Evolutionary conservation across 2,329 filamentous ascomycete genomes (phyloP).

Genomic region (Lojkania enalia): DNA sequence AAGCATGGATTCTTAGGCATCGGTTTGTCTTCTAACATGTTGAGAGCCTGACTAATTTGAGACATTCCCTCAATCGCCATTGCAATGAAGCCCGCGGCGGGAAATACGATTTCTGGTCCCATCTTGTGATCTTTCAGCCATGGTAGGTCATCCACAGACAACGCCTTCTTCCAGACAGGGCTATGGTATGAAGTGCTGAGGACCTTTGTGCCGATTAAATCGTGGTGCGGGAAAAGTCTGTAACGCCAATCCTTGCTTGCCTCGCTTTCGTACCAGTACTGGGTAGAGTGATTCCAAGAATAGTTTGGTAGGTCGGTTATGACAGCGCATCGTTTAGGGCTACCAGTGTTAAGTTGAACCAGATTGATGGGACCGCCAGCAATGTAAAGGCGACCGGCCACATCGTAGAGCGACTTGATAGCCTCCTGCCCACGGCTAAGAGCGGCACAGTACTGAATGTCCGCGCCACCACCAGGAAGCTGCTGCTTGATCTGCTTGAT

Average conservation of each 20-base stretch:
- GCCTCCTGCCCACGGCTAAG: background rate
- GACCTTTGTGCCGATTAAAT: constrained; percentile 11
- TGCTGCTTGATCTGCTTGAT: background rate
- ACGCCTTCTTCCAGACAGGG: constrained; percentile 10
- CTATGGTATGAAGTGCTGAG: constrained; percentile 31
- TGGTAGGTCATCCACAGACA: constrained; percentile 41
- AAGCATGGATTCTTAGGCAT: background rate
- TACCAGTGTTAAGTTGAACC: background rate
- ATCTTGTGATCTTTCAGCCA: constrained; percentile 53
- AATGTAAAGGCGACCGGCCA: background rate
- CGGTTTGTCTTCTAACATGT: background rate
- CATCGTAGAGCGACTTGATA: background rate
- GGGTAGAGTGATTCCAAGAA: constrained; percentile 14
- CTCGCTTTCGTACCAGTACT: constrained; percentile 16
- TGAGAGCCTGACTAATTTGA: background rate
- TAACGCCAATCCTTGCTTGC: constrained; percentile 1
- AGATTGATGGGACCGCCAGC: background rate
- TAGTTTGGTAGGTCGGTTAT: constrained; percentile 18
- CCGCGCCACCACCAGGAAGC: background rate
- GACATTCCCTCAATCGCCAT: constrained; percentile 31
- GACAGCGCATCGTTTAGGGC: background rate
- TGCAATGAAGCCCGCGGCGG: constrained; percentile 47
- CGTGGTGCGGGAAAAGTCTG: constrained; percentile 23
- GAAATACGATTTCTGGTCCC: constrained; percentile 45
- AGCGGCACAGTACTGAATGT: background rate